Base-by-base conservation (phyloP, 1,139 yeast genomes). In the Geotrichum bryndzae region DNA sequence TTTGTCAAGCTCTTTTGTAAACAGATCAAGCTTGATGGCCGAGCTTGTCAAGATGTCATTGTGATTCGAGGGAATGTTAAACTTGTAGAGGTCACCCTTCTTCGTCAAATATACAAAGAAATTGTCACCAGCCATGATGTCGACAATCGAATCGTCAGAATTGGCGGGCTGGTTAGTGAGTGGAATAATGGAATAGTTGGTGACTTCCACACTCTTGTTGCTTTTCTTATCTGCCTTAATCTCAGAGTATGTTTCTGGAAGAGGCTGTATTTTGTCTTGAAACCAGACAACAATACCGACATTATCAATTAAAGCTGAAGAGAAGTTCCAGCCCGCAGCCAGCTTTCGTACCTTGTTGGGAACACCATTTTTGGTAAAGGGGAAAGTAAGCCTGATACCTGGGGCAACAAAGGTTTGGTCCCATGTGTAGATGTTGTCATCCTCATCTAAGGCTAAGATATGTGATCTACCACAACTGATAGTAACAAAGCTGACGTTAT, bases 311-410 rank as follows among this genome's bases (percentile, higher is more conserved):
- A 79, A 78, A 38, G 84, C 83, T 41, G 84, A 83, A 58, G 84
- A 82, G 25, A 81, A 74, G 62, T 82, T 80, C 95, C 95, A 88
- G 0, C 95, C 96, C 33, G 90, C 87, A 25, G 79, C 78, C 11
- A 86, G 80, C 68, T 82, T 84, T 53, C 76, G 66, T 0, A 70
- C 68, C 4, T 60, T 62, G 2, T 68, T 70, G 4, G 56, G 35
- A 1, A 52, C 33, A 58, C 50, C 15, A n/a, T 59, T 56, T 25
- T 56, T 58, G 33, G 62, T 63, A 57, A 70, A 68, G 2, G 68
- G 64, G 65, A 88, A 84, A 6, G 63, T 69, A 50, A 87, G 66
- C 55, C 72, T 73, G 1, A 84, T 79, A 0, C 90, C 94, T 2
- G 66, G 67, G 7, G 58, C 62, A 7, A 63, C 64, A 59, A 64